These are phyloP conservation scores for Cyberlindnera mrakii DNA, from an alignment of 805 yeast genomes.

Conservation along the genomic window DNA sequence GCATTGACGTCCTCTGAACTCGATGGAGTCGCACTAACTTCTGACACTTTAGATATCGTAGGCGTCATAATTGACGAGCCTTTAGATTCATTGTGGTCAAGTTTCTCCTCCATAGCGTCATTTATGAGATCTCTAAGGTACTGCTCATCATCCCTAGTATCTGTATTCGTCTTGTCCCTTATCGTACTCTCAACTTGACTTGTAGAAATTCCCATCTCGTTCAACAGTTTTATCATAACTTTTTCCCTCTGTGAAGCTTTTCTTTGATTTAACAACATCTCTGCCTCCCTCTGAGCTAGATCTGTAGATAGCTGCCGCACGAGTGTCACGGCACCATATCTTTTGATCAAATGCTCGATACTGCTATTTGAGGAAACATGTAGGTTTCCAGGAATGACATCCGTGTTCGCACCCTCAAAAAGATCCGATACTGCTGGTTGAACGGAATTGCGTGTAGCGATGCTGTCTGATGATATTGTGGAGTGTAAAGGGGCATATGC, in stretches of 20 bases:
- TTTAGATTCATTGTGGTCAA: constrained; percentile 4
- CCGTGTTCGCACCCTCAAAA: constrained; percentile 10
- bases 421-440: constrained; percentile 1
- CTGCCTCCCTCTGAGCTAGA: constrained; percentile 41
- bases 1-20: not conserved
- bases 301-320: constrained; percentile 44
- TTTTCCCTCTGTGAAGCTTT: constrained; percentile 31
- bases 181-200: constrained; percentile 31
- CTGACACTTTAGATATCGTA: not conserved
- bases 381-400: constrained; percentile 28
- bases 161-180: constrained; percentile 14
- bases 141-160: constrained; percentile 1
- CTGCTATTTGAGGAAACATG: constrained; percentile 27
- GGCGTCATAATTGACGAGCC: not conserved
- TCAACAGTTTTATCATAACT: constrained; percentile 27
- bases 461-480: constrained; percentile 9
- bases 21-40: constrained; percentile 3
- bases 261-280: constrained; percentile 32
- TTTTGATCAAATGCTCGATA: constrained; percentile 25
- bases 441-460: constrained; percentile 1
- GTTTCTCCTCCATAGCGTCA: constrained; percentile 26
- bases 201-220: constrained; percentile 31
- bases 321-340: constrained; percentile 30
- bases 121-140: constrained; percentile 25
- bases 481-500: constrained; percentile 14